Conservation (phyloP, 2,329 filamentous ascomycete genomes). For the Pseudocercospora macadamiae region DNA sequence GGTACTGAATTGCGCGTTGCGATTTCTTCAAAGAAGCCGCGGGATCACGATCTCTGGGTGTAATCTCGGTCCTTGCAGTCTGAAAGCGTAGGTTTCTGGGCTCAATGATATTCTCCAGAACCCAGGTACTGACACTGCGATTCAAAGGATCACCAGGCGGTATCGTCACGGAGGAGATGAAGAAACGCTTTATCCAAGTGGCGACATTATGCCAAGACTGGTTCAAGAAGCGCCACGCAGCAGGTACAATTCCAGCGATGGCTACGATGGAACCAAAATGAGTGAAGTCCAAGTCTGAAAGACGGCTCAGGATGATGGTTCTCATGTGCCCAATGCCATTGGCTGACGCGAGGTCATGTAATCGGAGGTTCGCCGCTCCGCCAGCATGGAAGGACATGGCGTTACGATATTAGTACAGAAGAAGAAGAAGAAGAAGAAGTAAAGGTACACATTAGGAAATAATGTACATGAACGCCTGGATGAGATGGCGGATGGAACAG, state of each 20-base stretch:
- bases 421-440: conserved; percentile 10
- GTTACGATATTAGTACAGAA: background rate
- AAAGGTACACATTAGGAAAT: conserved; percentile 1
- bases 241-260: conserved; percentile 26
- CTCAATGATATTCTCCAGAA: conserved; percentile 29
- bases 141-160: conserved; percentile 30
- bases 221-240: conserved; percentile 22
- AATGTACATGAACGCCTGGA: background rate
- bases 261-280: conserved; percentile 31
- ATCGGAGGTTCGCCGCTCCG: conserved; percentile 23
- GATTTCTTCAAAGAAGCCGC: conserved; percentile 29
- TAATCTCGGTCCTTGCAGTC: conserved; percentile 28
- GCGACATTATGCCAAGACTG: conserved; percentile 26
- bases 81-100: conserved; percentile 27
- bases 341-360: conserved; percentile 13
- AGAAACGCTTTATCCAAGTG: conserved; percentile 28
- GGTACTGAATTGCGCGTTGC: conserved; percentile 26
- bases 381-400: conserved; percentile 24
- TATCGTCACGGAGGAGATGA: conserved; percentile 30
- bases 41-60: conserved; percentile 23
- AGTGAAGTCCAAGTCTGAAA: conserved; percentile 29
- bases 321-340: conserved; percentile 22
- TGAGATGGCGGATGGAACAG: background rate
- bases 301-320: conserved; percentile 17
- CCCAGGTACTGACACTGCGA: conserved; percentile 30